Evolutionary conservation across 148 eudicot genomes (phyloP).

Genomic region (Fagopyrum esculentum): DNA sequence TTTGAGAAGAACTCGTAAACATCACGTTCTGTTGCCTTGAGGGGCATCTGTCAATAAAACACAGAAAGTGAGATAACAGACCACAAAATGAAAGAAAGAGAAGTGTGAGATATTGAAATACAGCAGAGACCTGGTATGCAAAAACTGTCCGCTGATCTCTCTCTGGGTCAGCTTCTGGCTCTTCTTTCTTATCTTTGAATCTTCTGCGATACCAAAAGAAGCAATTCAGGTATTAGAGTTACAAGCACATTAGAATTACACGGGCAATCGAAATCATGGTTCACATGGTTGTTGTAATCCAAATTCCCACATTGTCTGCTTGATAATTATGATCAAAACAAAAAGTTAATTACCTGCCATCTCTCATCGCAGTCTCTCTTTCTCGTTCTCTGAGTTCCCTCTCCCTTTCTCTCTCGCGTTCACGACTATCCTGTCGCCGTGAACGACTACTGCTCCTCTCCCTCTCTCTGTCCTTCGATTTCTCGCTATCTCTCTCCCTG

Average conservation of each 20-base stretch:
- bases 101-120: too few relatives aligned
- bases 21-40: too few relatives aligned
- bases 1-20: too few relatives aligned
- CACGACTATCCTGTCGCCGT: constrained; percentile 23
- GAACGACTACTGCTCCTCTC: constrained; percentile 19
- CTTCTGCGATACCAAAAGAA: too few relatives aligned
- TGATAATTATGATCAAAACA: neutral
- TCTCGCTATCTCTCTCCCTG: constrained; percentile 22
- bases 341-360: neutral
- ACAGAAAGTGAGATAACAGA: too few relatives aligned
- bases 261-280: neutral
- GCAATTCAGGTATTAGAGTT: neutral
- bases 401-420: constrained; percentile 20
- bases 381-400: constrained; percentile 14
- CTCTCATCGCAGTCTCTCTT: neutral
- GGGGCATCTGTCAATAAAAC: too few relatives aligned
- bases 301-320: neutral
- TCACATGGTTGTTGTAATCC: neutral
- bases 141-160: too few relatives aligned
- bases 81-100: too few relatives aligned
- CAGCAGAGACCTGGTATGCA: too few relatives aligned
- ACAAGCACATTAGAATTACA: neutral
- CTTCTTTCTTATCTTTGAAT: too few relatives aligned
- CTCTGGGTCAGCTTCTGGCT: too few relatives aligned
- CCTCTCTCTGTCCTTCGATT: constrained; percentile 21